Evolutionary conservation across 768 basidiomycete genomes (phyloP), one percentile per base, ranked within the genome.

Genomic region (Pulveroboletus sp.): DNA sequence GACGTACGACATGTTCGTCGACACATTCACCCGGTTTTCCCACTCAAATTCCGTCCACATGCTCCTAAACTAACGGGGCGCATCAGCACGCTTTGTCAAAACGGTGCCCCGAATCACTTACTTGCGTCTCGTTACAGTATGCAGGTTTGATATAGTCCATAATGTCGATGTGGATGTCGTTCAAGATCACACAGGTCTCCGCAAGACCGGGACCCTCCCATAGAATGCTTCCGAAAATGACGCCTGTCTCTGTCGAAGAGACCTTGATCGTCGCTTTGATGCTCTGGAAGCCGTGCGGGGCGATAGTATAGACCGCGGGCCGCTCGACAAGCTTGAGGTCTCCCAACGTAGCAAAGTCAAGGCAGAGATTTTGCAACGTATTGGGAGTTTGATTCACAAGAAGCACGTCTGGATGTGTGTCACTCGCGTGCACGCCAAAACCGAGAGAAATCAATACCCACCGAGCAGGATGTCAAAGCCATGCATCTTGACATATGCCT

Each of bases 41-140:
- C 95, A 99, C 69, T 99, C 95, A 62, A 99, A 99, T 69, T 98
- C 96, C 26, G 94, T 99, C 95, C 95, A 96, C 93, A 95, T 95
- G 68, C 82, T 90, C 30, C 95, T 82, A 82, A 95, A 95, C 88
- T 94, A 9, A 35, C 27, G 30, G 28, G 21, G 21, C 21, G 4
- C 21, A 21, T 21, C 4, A 21, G 21, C 21, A 21, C 21, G 21
- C 21, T 21, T 21, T 21, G 21, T 21, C 21, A 21, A 21, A 21
- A 21, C 21, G 21, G 21, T 21, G 21, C 21, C 21, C 21, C 21
- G 21, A 21, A 21, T 21, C 21, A 9, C 11, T 64, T 72, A 89
- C 91, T 81, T 93, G 91, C 18, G 89, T 84, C 68, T 99, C 95
- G 37, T 85, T 95, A 69, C 94, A 96, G 62, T 89, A 89, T 8